Base-by-base conservation (phyloP, 306 rosid species). In the Fagus crenata region DNA sequence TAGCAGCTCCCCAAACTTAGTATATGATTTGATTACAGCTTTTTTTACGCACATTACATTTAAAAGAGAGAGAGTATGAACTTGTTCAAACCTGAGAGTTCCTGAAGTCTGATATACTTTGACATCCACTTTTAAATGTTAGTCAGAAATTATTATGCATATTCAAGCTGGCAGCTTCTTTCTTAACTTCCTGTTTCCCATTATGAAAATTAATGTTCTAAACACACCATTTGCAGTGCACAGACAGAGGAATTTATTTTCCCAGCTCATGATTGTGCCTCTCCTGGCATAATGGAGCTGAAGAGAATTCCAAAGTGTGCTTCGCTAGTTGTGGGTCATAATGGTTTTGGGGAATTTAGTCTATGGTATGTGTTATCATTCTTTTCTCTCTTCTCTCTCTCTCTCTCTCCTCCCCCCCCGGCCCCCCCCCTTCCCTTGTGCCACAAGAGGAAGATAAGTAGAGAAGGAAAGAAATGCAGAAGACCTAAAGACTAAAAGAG, bases 201-300 rank as follows among this genome's bases (percentile, higher is more conserved):
- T 75, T 55, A 73, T 51, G 70, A 41, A 81, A 49, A 63, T 67
- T 84, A 68, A 12, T 55, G 75, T 69, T 73, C 67, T 67, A 7
- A 80, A 33, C 75, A 78, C 75, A 81, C 49, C 73, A 75, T 71
- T 85, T 81, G 84, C 93, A 93, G 98, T 68, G 89, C 85, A 83
- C 88, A 82, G 76, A 60, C 76, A 54, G 91, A 86, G 15, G 35
- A 75, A 56, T 83, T 75, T 69, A 85, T 74, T 72, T 39, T 90
- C 78, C 97, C 96, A 15, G 78, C 86, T 67, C 75, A 76, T 69
- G 87, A 86, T 75, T 82, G 74, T 53, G 59, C 78, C 31, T 91
- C 91, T 69, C 93, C 96, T 75, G 92, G 88, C 82, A 82, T 93
- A 81, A 89, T 90, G 87, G 96, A 89, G 67, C 84, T 91, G 85